Evolutionary conservation across 768 basidiomycete genomes (phyloP).

Genomic region (Baorangia bicolor): DNA sequence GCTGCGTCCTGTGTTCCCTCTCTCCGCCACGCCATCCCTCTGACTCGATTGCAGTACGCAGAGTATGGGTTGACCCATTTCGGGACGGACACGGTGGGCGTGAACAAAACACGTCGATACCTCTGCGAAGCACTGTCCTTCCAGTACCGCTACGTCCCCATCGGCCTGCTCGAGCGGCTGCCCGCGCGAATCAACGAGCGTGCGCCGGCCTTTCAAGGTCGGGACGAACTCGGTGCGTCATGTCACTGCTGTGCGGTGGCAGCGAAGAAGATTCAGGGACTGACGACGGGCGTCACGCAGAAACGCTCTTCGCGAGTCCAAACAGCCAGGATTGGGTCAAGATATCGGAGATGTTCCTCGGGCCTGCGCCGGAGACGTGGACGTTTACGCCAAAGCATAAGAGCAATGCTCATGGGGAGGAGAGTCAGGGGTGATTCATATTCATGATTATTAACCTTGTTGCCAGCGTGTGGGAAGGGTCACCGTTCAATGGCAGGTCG

Average conservation of each 20-base stretch:
- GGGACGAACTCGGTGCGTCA: conserved; percentile 79
- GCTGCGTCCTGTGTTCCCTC: conserved; percentile 11
- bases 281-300: conserved; percentile 38
- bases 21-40: background rate
- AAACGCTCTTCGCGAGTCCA: conserved; percentile 79
- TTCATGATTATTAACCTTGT: background rate
- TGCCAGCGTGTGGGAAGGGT: background rate
- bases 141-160: conserved; percentile 93
- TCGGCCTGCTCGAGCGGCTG: conserved; percentile 82
- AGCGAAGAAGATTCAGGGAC: background rate
- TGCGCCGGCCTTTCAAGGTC: conserved; percentile 81
- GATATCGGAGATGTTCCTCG: conserved; percentile 94
- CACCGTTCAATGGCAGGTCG: background rate
- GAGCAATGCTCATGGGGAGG: conserved; percentile 73
- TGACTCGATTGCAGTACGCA: conserved; percentile 57
- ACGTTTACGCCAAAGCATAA: conserved; percentile 92
- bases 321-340: conserved; percentile 88
- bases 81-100: conserved; percentile 83
- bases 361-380: conserved; percentile 81
- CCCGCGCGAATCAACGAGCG: conserved; percentile 89
- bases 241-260: background rate
- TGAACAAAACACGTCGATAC: conserved; percentile 90
- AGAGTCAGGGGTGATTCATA: conserved; percentile 52
- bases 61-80: conserved; percentile 87
- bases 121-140: conserved; percentile 95